Evolutionary conservation across 306 rosid genomes (phyloP), one percentile per base, ranked within the genome.

Genomic region (Fagus crenata): DNA sequence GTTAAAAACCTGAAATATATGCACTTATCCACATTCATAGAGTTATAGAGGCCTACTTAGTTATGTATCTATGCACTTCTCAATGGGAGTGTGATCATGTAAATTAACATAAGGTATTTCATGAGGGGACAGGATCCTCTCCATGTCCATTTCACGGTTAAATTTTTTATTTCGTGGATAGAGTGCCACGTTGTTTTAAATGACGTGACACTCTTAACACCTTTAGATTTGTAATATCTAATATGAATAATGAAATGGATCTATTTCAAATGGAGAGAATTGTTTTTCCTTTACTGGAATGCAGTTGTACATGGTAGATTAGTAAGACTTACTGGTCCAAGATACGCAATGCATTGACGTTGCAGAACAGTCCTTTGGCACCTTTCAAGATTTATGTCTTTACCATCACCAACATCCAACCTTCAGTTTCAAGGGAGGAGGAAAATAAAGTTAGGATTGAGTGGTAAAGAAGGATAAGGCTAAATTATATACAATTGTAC

Each of bases 341-440:
- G 90, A 74, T 87, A 84, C 35, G 71, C 17, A 42, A 84, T 87
- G 83, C 80, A 84, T 60, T 87, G 86, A 31, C 55, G 86, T 36
- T 77, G 75, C 41, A 87, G 78, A 56, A 54, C 79, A 36, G 60
- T 54, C 49, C 88, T 82, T 4, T 53, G 78, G 31, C 90, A 87
- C 72, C 80, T 82, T 74, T 82, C 72, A 46, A 77, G 81, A 53
- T 77, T 80, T 54, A 71, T 13, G 36, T 73, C 86, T 74, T 84
- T 87, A 17, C 90, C 87, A 17, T 87, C 90, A 46, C 90, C 90
- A 46, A 87, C 84, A 78, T 87, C 90, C 85, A 87, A 72, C 90
- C 90, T 84, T 59, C 42, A 80, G 51, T 74, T 55, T 2, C 80
- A 73, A 9, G 13, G 37, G 31, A 17, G 43, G 46, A 12, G 43